Evolutionary conservation across 139 green algal species (phyloP).

Genomic region (Tetradesmus obliquus): DNA sequence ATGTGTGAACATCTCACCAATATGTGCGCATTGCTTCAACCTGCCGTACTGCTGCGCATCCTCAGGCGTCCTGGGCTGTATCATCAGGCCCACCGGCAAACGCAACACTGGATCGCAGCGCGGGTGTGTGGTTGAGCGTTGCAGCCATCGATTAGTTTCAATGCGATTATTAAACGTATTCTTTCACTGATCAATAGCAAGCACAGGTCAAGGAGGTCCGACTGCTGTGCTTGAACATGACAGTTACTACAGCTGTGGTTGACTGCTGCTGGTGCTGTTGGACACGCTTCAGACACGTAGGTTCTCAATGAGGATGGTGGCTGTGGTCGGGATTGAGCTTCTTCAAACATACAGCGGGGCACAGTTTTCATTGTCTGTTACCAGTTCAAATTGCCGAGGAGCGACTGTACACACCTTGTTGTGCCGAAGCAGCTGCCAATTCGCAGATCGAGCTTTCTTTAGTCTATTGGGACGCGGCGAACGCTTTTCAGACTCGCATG

Average conservation of each 20-base stretch:
- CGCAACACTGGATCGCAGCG: too few species aligned
- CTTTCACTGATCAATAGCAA: too few species aligned
- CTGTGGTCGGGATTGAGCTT: not conserved
- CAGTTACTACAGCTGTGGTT: not conserved
- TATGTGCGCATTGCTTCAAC: too few species aligned
- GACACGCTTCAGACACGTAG: not conserved
- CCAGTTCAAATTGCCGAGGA: not conserved
- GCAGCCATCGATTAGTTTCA: too few species aligned
- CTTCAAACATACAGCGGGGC: not conserved
- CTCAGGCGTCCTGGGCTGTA: too few species aligned
- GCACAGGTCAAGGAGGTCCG: too few species aligned
- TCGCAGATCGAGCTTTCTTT: not conserved
- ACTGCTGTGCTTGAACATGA: not conserved
- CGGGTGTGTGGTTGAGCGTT: too few species aligned
- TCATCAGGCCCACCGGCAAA: too few species aligned
- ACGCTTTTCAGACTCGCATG: not conserved
- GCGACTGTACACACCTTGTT: not conserved
- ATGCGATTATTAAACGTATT: too few species aligned
- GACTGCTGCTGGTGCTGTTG: not conserved
- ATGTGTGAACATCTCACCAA: too few species aligned
- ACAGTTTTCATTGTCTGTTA: not conserved
- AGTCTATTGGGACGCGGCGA: not conserved
- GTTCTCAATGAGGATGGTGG: not conserved
- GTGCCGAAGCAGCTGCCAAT: not conserved
- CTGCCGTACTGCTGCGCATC: too few species aligned